These are phyloP conservation scores for Hibiscus mutabilis DNA, from an alignment of 345 rosid species.

Conservation along the genomic window DNA sequence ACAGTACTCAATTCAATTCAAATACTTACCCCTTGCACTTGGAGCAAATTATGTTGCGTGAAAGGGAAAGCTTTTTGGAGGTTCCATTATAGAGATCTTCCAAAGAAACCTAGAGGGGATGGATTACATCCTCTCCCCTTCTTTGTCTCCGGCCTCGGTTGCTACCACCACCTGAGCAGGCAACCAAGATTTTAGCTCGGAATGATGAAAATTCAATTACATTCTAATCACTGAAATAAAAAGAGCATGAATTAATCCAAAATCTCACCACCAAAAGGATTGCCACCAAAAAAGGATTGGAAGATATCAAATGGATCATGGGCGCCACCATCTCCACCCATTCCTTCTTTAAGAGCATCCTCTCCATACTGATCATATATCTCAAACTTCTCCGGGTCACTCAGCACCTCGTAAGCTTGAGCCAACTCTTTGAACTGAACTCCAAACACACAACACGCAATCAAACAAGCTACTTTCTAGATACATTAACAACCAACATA, in stretches of 20 bases:
- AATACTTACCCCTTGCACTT: slow-evolving; percentile 78
- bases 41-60: slow-evolving; percentile 10
- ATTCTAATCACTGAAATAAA: not conserved
- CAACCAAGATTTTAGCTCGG: not conserved
- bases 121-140: slow-evolving; percentile 5
- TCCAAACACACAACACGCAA: not conserved
- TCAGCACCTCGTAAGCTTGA: slow-evolving; percentile 1
- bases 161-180: slow-evolving; percentile 13
- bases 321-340: not conserved
- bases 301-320: slow-evolving; percentile 5
- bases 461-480: not conserved
- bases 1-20: not conserved
- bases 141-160: not conserved
- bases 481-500: not conserved
- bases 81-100: not conserved
- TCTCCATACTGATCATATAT: not conserved
- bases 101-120: not conserved
- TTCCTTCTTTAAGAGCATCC: slow-evolving; percentile 3
- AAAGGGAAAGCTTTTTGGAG: not conserved
- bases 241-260: not conserved
- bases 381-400: slow-evolving; percentile 3
- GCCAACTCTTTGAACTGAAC: slow-evolving; percentile 5
- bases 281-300: slow-evolving; percentile 3
- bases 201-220: not conserved
- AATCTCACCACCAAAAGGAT: slow-evolving; percentile 5